Evolutionary conservation across 1,139 yeast species (phyloP).

Genomic region (Geotrichum phurueaensis): DNA sequence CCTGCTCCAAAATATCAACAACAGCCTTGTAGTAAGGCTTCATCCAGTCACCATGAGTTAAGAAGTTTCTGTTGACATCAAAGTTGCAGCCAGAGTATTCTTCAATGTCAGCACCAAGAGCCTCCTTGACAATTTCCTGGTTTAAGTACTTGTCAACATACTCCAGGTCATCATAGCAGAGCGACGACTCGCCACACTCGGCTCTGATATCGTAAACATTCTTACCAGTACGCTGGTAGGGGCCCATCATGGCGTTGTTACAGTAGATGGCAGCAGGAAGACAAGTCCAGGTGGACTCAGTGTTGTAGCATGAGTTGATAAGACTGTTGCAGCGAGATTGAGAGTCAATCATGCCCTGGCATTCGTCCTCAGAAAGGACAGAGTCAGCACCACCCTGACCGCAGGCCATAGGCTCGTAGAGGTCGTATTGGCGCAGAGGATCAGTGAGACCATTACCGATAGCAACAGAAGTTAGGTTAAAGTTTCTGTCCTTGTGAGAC

Average conservation of each 20-base stretch:
- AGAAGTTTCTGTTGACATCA: conserved; percentile 51
- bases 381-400: conserved; percentile 73
- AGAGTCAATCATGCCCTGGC: conserved; percentile 49
- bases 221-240: conserved; percentile 54
- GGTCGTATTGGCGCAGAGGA: conserved; percentile 59
- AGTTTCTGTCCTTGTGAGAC: conserved; percentile 54
- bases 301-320: conserved; percentile 48
- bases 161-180: conserved; percentile 55
- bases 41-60: conserved; percentile 54
- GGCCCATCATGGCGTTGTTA: conserved; percentile 48
- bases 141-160: conserved; percentile 57
- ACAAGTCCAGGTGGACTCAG: conserved; percentile 45
- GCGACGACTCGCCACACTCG: conserved; percentile 47
- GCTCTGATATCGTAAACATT: conserved; percentile 66
- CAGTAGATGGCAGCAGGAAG: conserved; percentile 77
- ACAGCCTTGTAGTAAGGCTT: conserved; percentile 63
- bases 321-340: conserved; percentile 55
- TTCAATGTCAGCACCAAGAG: conserved; percentile 55
- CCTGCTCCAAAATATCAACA: conserved; percentile 51
- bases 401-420: conserved; percentile 79
- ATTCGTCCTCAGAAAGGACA: conserved; percentile 55
- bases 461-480: conserved; percentile 62
- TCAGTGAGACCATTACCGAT: conserved; percentile 86
- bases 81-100: conserved; percentile 52
- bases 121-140: conserved; percentile 50